phyloP scores from a whole-genome alignment of 2,329 filamentous ascomycete species.

The Neobulgaria alba region DNA sequence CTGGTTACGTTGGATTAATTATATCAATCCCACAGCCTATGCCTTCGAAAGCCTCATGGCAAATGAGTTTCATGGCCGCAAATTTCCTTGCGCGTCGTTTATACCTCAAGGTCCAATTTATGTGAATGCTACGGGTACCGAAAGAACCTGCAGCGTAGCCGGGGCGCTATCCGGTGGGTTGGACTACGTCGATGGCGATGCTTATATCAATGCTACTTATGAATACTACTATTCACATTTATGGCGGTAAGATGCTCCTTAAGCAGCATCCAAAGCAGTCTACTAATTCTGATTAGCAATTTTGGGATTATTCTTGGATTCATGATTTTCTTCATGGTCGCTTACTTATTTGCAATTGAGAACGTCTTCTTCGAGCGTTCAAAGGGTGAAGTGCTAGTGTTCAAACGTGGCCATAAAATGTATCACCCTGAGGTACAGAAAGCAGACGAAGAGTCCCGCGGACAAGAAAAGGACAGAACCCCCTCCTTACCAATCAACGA shows the following conservation, averaged over 20 bases:
- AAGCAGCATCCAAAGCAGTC: too few species aligned
- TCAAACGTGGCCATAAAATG: not conserved
- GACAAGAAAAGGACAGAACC: not conserved
- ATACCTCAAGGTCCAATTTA: not conserved
- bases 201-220: not conserved
- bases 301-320: not conserved
- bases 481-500: not conserved
- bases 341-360: not conserved
- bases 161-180: slow-evolving; percentile 14
- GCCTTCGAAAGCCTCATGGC: slow-evolving; percentile 59
- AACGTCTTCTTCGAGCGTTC: not conserved
- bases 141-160: not conserved
- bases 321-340: not conserved
- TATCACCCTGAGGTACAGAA: not conserved
- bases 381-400: not conserved
- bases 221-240: not conserved
- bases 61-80: slow-evolving; percentile 59
- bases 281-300: too few species aligned
- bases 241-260: too few species aligned
- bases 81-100: slow-evolving; percentile 40
- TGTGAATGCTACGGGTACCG: not conserved
- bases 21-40: slow-evolving; percentile 60
- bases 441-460: not conserved
- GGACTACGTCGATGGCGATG: not conserved
- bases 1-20: slow-evolving; percentile 53